A percentile compares a stretch with the other conserved stretches of the same genome.
Evolutionary conservation across 2,329 filamentous ascomycete species (phyloP).

Genomic region (Xylaria multiplex): DNA sequence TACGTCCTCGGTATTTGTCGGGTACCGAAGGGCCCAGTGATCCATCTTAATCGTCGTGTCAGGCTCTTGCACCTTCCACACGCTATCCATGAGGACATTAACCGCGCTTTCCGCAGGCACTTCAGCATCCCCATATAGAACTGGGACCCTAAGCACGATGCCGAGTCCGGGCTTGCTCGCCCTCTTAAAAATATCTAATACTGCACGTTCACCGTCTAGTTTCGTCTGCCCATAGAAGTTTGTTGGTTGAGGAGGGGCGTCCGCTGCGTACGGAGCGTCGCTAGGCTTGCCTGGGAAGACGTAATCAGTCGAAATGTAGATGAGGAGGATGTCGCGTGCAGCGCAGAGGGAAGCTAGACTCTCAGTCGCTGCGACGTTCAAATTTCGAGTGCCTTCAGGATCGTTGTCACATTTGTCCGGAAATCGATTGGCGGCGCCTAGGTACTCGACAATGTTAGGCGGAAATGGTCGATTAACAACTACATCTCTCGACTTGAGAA

Average conservation of each 20-base stretch:
- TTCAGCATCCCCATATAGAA: constrained; percentile 83
- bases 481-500: constrained; percentile 3
- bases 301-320: constrained; percentile 87
- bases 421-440: constrained; percentile 86
- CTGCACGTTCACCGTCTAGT: constrained; percentile 69
- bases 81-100: constrained; percentile 79
- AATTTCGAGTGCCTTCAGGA: constrained; percentile 75
- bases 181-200: constrained; percentile 68
- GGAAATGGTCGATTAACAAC: not conserved
- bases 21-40: constrained; percentile 84
- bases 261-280: constrained; percentile 82
- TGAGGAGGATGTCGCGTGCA: constrained; percentile 68
- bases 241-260: constrained; percentile 72
- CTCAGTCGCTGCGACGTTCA: constrained; percentile 79
- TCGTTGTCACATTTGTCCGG: constrained; percentile 87
- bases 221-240: constrained; percentile 78
- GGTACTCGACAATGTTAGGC: constrained; percentile 9
- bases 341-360: constrained; percentile 74
- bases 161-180: constrained; percentile 64
- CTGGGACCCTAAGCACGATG: constrained; percentile 80
- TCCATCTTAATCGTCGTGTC: constrained; percentile 78
- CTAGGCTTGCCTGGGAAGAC: constrained; percentile 78
- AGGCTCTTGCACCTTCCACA: constrained; percentile 77
- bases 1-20: constrained; percentile 89
- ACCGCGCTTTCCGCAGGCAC: constrained; percentile 80